phyloP scores from a whole-genome alignment of 768 basidiomycete species.

The Tylopilus rubrobrunneus region DNA sequence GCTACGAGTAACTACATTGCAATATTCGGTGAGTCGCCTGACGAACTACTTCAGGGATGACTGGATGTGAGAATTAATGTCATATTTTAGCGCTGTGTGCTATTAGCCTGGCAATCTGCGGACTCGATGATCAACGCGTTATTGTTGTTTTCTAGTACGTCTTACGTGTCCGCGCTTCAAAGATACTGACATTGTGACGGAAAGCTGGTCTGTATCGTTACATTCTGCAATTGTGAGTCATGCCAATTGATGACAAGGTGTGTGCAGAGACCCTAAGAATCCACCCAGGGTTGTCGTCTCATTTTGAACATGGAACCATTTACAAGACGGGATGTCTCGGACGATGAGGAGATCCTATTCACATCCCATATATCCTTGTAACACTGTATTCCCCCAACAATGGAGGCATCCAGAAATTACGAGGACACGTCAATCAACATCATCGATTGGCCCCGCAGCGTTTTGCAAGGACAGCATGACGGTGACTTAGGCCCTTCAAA shows the following conservation, averaged over 20 bases:
- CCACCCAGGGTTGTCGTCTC: conserved; percentile 19
- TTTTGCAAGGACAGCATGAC: background rate
- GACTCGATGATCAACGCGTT: conserved; percentile 1
- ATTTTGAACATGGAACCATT: conserved; percentile 24
- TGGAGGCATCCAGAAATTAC: background rate
- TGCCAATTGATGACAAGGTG: background rate
- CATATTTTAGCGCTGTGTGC: conserved; percentile 1
- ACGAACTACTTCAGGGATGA: background rate
- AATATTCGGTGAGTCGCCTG: conserved; percentile 34
- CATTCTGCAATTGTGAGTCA: conserved; percentile 16
- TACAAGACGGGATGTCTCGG: background rate
- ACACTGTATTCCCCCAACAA: background rate
- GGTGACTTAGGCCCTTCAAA: background rate
- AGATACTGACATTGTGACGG: background rate
- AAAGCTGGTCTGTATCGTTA: conserved; percentile 17
- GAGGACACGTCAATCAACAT: background rate
- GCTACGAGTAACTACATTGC: conserved; percentile 42
- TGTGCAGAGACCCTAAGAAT: background rate
- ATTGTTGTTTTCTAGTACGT: conserved; percentile 6
- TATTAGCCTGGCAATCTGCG: background rate
- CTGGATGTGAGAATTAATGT: background rate
- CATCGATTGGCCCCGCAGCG: background rate
- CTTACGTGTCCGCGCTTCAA: background rate
- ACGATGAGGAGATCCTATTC: conserved; percentile 5
- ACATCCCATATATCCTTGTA: conserved; percentile 10